Evolutionary conservation across 345 rosid species (phyloP).

Genomic region (Aquilaria sinensis): DNA sequence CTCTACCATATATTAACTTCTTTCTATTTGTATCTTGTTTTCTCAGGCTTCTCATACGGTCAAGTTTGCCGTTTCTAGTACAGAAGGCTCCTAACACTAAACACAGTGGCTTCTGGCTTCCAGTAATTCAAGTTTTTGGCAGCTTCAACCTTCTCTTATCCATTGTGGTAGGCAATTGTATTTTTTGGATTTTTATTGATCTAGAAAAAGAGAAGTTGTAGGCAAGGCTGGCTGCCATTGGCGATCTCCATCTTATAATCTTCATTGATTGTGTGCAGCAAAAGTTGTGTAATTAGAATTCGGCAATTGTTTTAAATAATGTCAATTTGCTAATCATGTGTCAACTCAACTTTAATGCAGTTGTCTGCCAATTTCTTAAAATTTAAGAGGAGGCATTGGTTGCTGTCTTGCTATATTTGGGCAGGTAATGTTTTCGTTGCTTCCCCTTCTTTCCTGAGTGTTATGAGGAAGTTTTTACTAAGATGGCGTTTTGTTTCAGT

Average conservation of each 20-base stretch:
- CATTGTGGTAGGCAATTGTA: conserved; percentile 40
- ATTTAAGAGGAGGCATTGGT: conserved; percentile 46
- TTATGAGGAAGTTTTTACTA: conserved; percentile 3
- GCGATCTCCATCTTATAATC: not conserved
- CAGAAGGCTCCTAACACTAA: conserved; percentile 64
- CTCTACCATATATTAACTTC: not conserved
- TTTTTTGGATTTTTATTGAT: not conserved
- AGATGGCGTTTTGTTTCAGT: conserved; percentile 40
- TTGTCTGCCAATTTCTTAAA: conserved; percentile 45
- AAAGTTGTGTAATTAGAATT: not conserved
- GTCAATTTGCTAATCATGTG: not conserved
- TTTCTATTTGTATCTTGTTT: conserved; percentile 8
- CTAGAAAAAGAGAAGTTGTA: not conserved
- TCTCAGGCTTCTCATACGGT: conserved; percentile 59
- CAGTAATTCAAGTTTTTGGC: conserved; percentile 66
- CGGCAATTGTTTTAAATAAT: not conserved
- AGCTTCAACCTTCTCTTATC: conserved; percentile 68
- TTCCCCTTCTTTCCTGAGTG: conserved; percentile 2
- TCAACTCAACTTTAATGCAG: conserved; percentile 24
- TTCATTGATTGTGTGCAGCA: not conserved
- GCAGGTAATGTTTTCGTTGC: conserved; percentile 49
- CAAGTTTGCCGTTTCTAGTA: conserved; percentile 48
- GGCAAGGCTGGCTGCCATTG: not conserved
- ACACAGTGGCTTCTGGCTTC: conserved; percentile 90
- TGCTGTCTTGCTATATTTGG: conserved; percentile 85